Conservation (phyloP, 495 filamentous ascomycete species). For the Gamarada debralockiae region DNA sequence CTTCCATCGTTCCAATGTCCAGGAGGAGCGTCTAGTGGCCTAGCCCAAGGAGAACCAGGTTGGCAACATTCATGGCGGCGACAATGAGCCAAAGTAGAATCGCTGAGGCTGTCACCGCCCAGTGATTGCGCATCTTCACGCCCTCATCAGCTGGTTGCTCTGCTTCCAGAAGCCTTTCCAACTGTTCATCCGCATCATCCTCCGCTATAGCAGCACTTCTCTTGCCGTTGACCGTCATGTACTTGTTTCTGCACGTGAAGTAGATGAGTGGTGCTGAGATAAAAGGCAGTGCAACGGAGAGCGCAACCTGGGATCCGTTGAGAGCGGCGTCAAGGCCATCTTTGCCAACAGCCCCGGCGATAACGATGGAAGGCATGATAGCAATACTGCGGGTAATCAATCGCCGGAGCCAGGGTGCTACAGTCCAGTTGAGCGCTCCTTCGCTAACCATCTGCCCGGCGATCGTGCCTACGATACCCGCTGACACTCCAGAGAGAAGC, state of each 20-base stretch:
- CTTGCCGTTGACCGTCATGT: conserved; percentile 35
- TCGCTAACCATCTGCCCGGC: conserved; percentile 81
- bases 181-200: no score
- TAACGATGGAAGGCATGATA: conserved; percentile 74
- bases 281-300: conserved; percentile 42
- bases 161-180: no score
- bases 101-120: not conserved
- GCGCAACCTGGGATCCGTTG: conserved; percentile 38
- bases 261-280: conserved; percentile 43
- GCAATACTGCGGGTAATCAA: conserved; percentile 66
- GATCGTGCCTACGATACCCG: conserved; percentile 81
- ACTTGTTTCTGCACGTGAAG: conserved; percentile 37
- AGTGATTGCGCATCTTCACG: not conserved
- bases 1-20: no score
- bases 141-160: no score
- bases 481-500: conserved; percentile 70
- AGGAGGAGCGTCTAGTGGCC: no score
- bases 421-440: conserved; percentile 68
- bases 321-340: conserved; percentile 36
- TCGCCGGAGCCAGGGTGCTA: conserved; percentile 67
- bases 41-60: not conserved
- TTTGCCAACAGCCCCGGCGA: conserved; percentile 68
- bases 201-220: no score
- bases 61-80: not conserved
- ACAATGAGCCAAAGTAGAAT: not conserved